Evolutionary conservation across 257 asterid species (phyloP).

Genomic region (Salvia rosmarinus): DNA sequence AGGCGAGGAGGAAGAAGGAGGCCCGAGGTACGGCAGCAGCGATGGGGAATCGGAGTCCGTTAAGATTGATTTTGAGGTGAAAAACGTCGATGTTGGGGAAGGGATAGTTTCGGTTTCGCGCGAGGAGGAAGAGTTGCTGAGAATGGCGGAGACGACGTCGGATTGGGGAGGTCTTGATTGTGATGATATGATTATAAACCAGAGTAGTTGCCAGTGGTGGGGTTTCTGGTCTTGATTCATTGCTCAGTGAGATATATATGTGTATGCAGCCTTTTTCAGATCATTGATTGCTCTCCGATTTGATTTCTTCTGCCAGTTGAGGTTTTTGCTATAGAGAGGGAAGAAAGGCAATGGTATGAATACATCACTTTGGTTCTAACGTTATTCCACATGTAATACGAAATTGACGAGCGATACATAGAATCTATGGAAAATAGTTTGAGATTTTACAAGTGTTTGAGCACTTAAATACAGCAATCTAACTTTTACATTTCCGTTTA

Average conservation of each 20-base stretch:
- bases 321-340: background rate
- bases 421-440: no score
- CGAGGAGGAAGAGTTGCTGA: constrained; percentile 39
- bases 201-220: constrained; percentile 50
- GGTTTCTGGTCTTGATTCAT: constrained; percentile 50
- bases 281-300: background rate
- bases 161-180: constrained; percentile 53
- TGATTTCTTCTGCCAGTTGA: background rate
- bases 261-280: no score
- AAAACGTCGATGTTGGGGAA: no score
- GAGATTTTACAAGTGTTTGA: no score
- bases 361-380: no score
- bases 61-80: background rate
- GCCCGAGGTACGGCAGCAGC: background rate
- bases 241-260: background rate
- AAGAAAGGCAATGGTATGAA: background rate
- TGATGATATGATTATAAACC: constrained; percentile 37
- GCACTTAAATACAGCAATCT: no score
- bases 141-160: constrained; percentile 30
- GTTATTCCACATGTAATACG: no score
- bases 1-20: background rate
- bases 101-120: background rate
- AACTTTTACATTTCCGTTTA: no score
- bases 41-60: constrained; percentile 19
- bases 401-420: no score